Evolutionary conservation across 169 alveolate genomes (phyloP).

Genomic region (Plasmodium inui): DNA sequence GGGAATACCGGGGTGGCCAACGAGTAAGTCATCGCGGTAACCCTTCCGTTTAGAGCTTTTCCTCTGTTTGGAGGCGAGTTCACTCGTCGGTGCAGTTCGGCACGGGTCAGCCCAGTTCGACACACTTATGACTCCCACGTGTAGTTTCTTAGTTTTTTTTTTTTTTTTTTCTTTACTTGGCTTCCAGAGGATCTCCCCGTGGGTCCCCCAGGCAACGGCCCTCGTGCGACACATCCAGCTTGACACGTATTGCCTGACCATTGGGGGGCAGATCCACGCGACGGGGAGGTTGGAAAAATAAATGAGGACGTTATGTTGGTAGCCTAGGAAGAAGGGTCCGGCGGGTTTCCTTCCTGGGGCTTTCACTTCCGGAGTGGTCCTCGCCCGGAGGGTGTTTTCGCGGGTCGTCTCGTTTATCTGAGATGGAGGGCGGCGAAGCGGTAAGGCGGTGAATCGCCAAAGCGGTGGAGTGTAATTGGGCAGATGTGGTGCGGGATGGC

Average conservation of each 20-base stretch:
- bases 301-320: constrained; percentile 18
- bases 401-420: constrained; percentile 64
- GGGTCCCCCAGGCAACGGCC: not conserved
- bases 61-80: too few species aligned
- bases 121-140: not conserved
- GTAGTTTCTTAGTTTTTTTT: not conserved
- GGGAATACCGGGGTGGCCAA: not conserved
- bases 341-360: not conserved
- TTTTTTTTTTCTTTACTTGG: not conserved
- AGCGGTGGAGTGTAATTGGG: not conserved
- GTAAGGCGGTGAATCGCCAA: too few species aligned
- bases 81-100: too few species aligned
- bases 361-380: not conserved
- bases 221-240: not conserved
- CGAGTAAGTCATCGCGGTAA: not conserved
- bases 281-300: constrained; percentile 25
- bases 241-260: not conserved
- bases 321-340: constrained; percentile 20
- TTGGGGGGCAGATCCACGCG: not conserved
- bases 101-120: not conserved
- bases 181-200: constrained; percentile 55
- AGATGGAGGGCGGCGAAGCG: not conserved
- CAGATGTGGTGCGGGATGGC: not conserved
- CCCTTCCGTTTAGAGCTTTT: not conserved
- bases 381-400: constrained; percentile 20